A percentile compares a stretch with the other conserved stretches of the same genome.
These are phyloP conservation scores for Trichoderma erinaceum DNA, from an alignment of 495 filamentous ascomycete species.

Conservation along the genomic window DNA sequence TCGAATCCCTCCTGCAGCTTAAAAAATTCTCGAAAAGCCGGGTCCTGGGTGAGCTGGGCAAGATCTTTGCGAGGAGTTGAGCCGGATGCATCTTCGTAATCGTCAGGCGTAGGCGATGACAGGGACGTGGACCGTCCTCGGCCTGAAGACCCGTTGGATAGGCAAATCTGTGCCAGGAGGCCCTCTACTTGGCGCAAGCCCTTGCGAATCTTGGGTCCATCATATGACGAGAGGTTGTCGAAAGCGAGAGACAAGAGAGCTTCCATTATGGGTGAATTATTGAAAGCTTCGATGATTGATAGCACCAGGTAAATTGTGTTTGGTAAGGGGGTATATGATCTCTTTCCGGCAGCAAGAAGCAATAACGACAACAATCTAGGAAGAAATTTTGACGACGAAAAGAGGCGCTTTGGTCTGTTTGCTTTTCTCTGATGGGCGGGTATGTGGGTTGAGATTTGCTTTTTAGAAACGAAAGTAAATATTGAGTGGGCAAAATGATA, in stretches of 20 bases:
- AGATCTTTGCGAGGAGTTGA: conserved; percentile 51
- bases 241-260: conserved; percentile 87
- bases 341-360: neutral
- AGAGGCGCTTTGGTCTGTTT: neutral
- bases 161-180: conserved; percentile 90
- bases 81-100: conserved; percentile 34
- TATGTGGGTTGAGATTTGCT: neutral
- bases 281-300: neutral
- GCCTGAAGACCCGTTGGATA: conserved; percentile 69
- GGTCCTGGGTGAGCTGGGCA: conserved; percentile 67
- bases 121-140: conserved; percentile 60
- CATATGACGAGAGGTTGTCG: conserved; percentile 92
- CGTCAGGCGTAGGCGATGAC: conserved; percentile 72
- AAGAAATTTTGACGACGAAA: neutral
- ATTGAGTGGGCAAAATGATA: neutral
- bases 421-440: neutral
- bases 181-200: conserved; percentile 94
- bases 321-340: neutral
- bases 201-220: conserved; percentile 81
- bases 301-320: neutral
- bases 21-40: conserved; percentile 93
- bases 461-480: neutral
- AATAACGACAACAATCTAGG: neutral
- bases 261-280: conserved; percentile 58
- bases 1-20: conserved; percentile 94